Percentiles rank a stretch among this genome's conserved stretches.
Evolutionary conservation across 83 land plant genomes (phyloP).

Genomic region (Diphasiastrum complanatum): DNA sequence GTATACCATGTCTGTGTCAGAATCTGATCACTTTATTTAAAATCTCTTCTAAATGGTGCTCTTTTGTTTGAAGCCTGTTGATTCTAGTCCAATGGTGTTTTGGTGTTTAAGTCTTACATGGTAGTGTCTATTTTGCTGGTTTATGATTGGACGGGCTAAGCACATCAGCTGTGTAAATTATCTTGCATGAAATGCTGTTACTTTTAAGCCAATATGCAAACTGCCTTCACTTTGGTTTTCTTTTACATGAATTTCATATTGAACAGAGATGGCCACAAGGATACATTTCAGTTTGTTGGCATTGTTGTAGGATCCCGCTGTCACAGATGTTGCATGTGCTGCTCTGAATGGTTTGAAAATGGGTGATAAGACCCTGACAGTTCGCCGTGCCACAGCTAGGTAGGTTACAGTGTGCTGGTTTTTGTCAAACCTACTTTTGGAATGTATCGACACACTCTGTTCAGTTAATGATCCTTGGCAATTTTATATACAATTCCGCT

Average conservation of each 20-base stretch:
- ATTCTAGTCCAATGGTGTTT: no score
- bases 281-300: background rate
- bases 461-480: no score
- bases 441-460: no score
- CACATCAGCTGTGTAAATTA: no score
- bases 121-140: no score
- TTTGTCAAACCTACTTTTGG: no score
- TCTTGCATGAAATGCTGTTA: background rate
- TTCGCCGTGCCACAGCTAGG: constrained; percentile 23
- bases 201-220: background rate
- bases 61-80: no score
- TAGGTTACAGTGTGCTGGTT: background rate
- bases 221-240: no score
- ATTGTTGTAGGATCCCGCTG: background rate
- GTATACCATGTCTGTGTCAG: background rate
- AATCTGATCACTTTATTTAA: background rate
- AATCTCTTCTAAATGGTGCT: background rate
- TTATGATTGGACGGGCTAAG: no score
- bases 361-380: constrained; percentile 14
- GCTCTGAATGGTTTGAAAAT: constrained; percentile 13
- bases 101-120: no score
- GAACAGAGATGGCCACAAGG: background rate
- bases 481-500: no score
- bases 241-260: background rate
- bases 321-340: constrained; percentile 16